Percentiles rank a stretch among this genome's conserved stretches.
Evolutionary conservation across 306 rosid species (phyloP).

Genomic region (peach (Prunus persica)): DNA sequence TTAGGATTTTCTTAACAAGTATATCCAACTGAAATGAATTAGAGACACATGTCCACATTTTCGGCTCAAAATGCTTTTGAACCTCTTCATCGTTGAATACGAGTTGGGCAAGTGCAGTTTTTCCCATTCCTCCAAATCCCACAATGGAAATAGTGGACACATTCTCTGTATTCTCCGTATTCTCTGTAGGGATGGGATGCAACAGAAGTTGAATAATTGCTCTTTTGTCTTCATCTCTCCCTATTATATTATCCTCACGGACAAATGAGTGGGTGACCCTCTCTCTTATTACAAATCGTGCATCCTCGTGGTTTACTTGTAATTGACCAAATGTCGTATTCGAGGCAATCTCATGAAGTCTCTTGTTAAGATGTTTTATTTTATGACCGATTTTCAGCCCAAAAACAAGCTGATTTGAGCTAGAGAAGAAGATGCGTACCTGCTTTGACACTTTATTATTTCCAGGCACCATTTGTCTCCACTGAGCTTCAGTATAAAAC

Average conservation of each 20-base stretch:
- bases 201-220: too few species aligned
- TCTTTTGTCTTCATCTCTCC: too few species aligned
- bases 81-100: too few species aligned
- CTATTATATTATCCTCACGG: too few species aligned
- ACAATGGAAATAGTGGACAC: background rate
- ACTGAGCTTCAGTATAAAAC: slow-evolving; percentile 15
- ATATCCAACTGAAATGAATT: background rate
- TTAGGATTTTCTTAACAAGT: background rate
- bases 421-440: background rate
- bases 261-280: too few species aligned
- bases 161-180: background rate
- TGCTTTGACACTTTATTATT: background rate
- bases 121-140: background rate
- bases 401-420: slow-evolving; percentile 2
- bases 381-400: slow-evolving; percentile 6
- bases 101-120: background rate
- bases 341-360: slow-evolving; percentile 7
- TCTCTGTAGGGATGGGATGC: too few species aligned
- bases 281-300: too few species aligned
- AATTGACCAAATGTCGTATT: background rate
- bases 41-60: background rate
- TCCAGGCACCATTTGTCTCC: slow-evolving; percentile 7
- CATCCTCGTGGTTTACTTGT: fast-evolving
- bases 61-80: background rate
- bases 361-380: slow-evolving; percentile 10